A percentile compares a stretch with the other conserved stretches of the same genome.
These are phyloP conservation scores for Penicillium brasilianum DNA, from an alignment of 2,329 filamentous ascomycete genomes.

Conservation along the genomic window DNA sequence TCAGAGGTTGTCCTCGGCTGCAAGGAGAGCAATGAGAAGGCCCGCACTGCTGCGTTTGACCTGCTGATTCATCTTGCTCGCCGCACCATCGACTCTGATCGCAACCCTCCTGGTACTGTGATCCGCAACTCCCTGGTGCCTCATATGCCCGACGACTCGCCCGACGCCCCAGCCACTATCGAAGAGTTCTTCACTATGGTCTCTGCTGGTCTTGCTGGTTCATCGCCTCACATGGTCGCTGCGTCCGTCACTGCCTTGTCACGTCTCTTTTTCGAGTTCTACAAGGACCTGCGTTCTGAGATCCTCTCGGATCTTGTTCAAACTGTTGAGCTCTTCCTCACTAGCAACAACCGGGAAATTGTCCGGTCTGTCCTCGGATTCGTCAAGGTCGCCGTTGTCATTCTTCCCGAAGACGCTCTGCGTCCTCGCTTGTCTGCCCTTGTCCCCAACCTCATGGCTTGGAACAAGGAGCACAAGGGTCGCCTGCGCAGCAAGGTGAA, in stretches of 20 bases:
- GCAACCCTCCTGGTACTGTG: conserved; percentile 63
- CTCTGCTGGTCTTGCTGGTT: conserved; percentile 88
- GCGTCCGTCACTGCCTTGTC: conserved; percentile 95
- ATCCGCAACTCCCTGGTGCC: conserved; percentile 87
- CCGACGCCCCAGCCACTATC: conserved; percentile 76
- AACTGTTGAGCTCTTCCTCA: conserved; percentile 94
- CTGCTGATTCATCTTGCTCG: conserved; percentile 87
- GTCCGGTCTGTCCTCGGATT: conserved; percentile 94
- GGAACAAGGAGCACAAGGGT: conserved; percentile 97
- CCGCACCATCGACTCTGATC: conserved; percentile 71
- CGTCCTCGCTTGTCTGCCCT: conserved; percentile 75
- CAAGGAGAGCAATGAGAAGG: conserved; percentile 97
- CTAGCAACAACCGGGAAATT: conserved; percentile 95
- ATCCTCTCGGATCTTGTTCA: conserved; percentile 84
- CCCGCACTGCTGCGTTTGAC: conserved; percentile 86
- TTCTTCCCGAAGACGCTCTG: conserved; percentile 79
- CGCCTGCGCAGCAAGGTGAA: conserved; percentile 97
- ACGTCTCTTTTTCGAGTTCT: conserved; percentile 91
- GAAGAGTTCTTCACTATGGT: conserved; percentile 99
- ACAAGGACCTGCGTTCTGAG: conserved; percentile 67
- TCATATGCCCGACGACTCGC: conserved; percentile 82
- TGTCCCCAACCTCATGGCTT: conserved; percentile 88
- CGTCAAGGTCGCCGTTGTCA: conserved; percentile 92
- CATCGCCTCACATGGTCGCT: conserved; percentile 95
- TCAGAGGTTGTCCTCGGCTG: conserved; percentile 95